These are phyloP conservation scores for Canavalia ensiformis DNA, from an alignment of 306 rosid species.

Conservation along the genomic window DNA sequence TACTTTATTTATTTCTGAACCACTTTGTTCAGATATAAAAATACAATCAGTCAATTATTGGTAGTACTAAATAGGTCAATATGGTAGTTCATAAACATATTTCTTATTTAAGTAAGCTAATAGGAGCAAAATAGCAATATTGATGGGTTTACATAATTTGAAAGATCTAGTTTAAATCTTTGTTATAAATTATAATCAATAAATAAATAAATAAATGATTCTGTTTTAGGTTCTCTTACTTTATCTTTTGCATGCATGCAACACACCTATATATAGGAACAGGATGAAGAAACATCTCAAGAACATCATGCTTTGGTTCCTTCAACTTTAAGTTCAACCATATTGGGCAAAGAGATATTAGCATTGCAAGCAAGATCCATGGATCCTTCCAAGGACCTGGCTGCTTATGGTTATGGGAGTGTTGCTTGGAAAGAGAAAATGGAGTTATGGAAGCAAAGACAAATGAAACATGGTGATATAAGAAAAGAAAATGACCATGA, in stretches of 20 bases:
- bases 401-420: conserved; percentile 83
- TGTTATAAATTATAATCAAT: too few species aligned
- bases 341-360: conserved; percentile 37
- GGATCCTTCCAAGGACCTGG: conserved; percentile 76
- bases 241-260: conserved; percentile 38
- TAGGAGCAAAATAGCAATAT: too few species aligned
- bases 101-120: too few species aligned
- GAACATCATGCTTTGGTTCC: conserved; percentile 62
- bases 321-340: conserved; percentile 48
- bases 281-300: conserved; percentile 56
- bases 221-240: background rate
- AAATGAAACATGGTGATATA: conserved; percentile 43
- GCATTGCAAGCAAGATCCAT: conserved; percentile 62
- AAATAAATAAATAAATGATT: background rate
- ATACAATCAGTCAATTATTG: too few species aligned
- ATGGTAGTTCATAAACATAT: too few species aligned
- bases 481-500: conserved; percentile 49
- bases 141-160: background rate
- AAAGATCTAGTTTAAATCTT: background rate
- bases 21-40: too few species aligned
- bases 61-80: too few species aligned
- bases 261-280: conserved; percentile 30
- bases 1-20: too few species aligned
- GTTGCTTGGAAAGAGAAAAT: conserved; percentile 74
- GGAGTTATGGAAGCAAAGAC: conserved; percentile 69